Conservation (phyloP, 129 eudicot species). For the Kitagawia praeruptora region DNA sequence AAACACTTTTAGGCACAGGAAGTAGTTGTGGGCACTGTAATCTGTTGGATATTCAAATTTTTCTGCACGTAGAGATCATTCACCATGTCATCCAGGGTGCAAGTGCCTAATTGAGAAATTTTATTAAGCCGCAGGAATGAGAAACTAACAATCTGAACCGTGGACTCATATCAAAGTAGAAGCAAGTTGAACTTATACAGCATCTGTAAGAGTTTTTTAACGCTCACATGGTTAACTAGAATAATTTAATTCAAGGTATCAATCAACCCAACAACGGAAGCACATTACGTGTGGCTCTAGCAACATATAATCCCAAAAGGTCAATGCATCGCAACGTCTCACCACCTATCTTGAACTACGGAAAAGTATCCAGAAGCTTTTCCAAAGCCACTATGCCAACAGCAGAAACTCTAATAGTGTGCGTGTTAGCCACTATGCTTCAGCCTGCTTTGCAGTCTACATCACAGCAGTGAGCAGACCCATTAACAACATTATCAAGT, state of each 20-base stretch:
- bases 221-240: constrained; percentile 3
- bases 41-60: too few species aligned
- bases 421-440: constrained; percentile 46
- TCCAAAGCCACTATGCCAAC: constrained; percentile 39
- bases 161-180: constrained; percentile 33
- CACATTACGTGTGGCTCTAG: too few species aligned
- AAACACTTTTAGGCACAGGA: constrained; percentile 39
- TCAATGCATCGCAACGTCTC: constrained; percentile 34
- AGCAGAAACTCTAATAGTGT: constrained; percentile 46
- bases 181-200: constrained; percentile 35
- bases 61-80: constrained; percentile 39
- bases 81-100: constrained; percentile 31
- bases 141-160: constrained; percentile 33
- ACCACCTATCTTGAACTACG: constrained; percentile 30
- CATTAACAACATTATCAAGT: constrained; percentile 43
- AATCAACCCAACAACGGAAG: constrained; percentile 8
- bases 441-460: constrained; percentile 34
- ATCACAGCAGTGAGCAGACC: constrained; percentile 24
- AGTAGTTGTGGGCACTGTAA: constrained; percentile 13
- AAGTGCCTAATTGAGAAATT: constrained; percentile 8
- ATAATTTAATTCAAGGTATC: neutral
- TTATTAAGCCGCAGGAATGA: constrained; percentile 19
- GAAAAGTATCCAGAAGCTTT: constrained; percentile 50
- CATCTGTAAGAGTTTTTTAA: constrained; percentile 33
- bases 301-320: constrained; percentile 17